Evolutionary conservation across 1,284 basidiomycete species (phyloP).

Genomic region (Trametes hirsuta): DNA sequence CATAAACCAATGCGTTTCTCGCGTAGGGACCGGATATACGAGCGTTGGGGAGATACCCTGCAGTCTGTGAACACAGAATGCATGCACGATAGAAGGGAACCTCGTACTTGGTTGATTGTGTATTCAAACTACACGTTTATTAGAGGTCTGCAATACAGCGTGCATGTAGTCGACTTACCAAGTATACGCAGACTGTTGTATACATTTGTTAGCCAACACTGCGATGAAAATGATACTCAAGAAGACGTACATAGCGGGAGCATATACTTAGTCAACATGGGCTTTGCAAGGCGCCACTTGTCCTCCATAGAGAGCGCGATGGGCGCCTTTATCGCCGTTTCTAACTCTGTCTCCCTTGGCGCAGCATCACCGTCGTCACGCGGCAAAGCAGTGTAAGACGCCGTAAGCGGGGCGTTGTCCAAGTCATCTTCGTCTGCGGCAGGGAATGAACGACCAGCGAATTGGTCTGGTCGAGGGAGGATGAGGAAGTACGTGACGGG

Average conservation of each 20-base stretch:
- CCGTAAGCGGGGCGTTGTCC: conserved; percentile 34
- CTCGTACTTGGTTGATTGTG: conserved; percentile 83
- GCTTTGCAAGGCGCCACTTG: conserved; percentile 77
- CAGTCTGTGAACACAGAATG: not conserved
- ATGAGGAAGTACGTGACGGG: conserved; percentile 77
- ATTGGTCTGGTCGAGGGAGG: conserved; percentile 62
- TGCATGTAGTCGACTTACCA: conserved; percentile 48
- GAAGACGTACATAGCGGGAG: conserved; percentile 70
- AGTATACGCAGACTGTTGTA: conserved; percentile 71
- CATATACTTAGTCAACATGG: conserved; percentile 80
- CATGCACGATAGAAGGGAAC: not conserved
- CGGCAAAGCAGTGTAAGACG: conserved; percentile 60
- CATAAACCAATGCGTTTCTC: conserved; percentile 61
- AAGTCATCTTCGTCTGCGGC: conserved; percentile 44
- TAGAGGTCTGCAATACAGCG: too few species aligned
- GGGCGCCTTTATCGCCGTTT: conserved; percentile 29
- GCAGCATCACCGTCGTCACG: conserved; percentile 39
- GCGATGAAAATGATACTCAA: not conserved
- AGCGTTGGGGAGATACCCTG: conserved; percentile 91
- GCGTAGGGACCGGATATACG: conserved; percentile 83
- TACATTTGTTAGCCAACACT: not conserved
- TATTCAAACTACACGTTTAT: conserved; percentile 76
- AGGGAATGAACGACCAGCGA: conserved; percentile 37
- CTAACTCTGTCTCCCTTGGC: not conserved
- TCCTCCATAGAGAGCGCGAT: conserved; percentile 65